These are phyloP conservation scores for Candida tammaniensis DNA, from an alignment of 805 yeast species.

Conservation along the genomic window DNA sequence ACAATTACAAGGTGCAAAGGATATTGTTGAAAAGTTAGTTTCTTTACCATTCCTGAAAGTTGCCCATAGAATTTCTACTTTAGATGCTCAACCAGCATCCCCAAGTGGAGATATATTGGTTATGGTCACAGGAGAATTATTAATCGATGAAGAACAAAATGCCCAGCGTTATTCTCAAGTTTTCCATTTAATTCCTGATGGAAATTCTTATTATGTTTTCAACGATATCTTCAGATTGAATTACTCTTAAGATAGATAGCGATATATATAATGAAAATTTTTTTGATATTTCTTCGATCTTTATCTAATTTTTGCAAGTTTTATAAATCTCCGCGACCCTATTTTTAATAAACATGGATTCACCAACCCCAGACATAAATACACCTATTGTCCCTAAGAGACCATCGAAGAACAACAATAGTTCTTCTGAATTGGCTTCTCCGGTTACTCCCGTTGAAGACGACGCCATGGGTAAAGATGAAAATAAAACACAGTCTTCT, in stretches of 20 bases:
- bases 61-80: conserved; percentile 86
- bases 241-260: too few relatives aligned
- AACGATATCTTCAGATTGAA: conserved; percentile 96
- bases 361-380: too few relatives aligned
- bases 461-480: too few relatives aligned
- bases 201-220: conserved; percentile 85
- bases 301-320: too few relatives aligned
- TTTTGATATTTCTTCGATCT: too few relatives aligned
- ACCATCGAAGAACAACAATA: too few relatives aligned
- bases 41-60: conserved; percentile 91
- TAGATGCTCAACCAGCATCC: conserved; percentile 97
- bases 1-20: conserved; percentile 92
- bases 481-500: too few relatives aligned
- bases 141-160: conserved; percentile 91
- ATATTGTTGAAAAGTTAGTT: conserved; percentile 86
- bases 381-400: conserved; percentile 27
- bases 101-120: conserved; percentile 90
- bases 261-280: too few relatives aligned
- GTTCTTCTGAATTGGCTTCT: too few relatives aligned
- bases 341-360: too few relatives aligned
- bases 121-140: conserved; percentile 94
- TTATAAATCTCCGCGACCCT: too few relatives aligned
- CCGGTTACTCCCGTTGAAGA: too few relatives aligned
- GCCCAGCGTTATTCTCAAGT: conserved; percentile 97
- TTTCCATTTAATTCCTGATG: conserved; percentile 94